Conservation (phyloP, 257 asterid species). For the Nicotiana undulata region DNA sequence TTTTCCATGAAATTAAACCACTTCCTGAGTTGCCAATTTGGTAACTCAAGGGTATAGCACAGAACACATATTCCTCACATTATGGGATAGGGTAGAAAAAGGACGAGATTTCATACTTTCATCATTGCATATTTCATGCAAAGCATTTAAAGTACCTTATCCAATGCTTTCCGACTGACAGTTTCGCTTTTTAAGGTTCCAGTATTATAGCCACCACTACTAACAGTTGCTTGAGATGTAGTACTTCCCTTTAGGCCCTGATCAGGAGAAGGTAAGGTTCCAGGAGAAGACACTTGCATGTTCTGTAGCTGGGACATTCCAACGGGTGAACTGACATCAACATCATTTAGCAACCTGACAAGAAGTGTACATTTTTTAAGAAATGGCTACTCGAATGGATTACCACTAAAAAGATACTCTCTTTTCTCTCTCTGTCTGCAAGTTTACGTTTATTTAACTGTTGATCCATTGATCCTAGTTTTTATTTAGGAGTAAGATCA, state of each 20-base stretch:
- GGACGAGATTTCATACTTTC: background rate
- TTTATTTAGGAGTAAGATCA: background rate
- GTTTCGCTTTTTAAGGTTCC: constrained; percentile 52
- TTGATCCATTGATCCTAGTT: background rate
- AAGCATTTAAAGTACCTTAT: constrained; percentile 51
- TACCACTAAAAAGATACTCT: background rate
- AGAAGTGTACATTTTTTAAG: constrained; percentile 6
- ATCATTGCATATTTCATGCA: background rate
- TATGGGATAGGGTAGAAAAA: background rate
- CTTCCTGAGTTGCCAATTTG: background rate
- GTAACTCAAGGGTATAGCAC: background rate
- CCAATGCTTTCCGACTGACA: constrained; percentile 87
- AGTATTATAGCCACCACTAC: constrained; percentile 20
- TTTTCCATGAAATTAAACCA: background rate
- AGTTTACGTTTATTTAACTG: background rate
- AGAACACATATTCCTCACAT: background rate
- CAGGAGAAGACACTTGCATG: constrained; percentile 25
- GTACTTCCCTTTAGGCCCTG: constrained; percentile 35
- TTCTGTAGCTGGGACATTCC: constrained; percentile 21
- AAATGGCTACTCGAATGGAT: background rate
- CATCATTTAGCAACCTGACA: constrained; percentile 41
- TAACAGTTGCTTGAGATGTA: constrained; percentile 27
- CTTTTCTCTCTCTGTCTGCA: background rate
- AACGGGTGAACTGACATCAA: constrained; percentile 24
- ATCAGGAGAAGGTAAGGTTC: constrained; percentile 23